phyloP scores from a whole-genome alignment of 345 rosid genomes.

The Raphanus sativus region DNA sequence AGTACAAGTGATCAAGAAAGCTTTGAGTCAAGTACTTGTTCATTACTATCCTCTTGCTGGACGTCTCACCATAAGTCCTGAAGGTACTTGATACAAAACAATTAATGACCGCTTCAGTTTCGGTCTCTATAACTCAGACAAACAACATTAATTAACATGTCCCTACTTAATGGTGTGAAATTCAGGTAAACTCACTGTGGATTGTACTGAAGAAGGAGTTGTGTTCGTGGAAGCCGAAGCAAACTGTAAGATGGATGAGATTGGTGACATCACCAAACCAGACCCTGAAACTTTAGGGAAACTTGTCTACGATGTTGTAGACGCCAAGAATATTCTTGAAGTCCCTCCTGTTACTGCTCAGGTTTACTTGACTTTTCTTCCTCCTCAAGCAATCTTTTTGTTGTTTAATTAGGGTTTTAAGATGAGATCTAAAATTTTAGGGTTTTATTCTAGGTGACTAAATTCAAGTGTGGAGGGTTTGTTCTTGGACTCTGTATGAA shows the following conservation, averaged over 20 bases:
- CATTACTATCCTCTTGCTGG: slow-evolving; percentile 88
- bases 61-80: slow-evolving; percentile 66
- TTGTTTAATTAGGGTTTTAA: neutral
- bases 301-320: slow-evolving; percentile 78
- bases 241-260: slow-evolving; percentile 58
- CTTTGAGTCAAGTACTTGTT: slow-evolving; percentile 74
- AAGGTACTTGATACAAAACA: slow-evolving; percentile 41
- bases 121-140: neutral
- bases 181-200: slow-evolving; percentile 61
- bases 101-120: neutral
- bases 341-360: slow-evolving; percentile 89
- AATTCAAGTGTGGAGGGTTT: slow-evolving; percentile 76
- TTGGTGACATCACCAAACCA: slow-evolving; percentile 83
- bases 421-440: neutral
- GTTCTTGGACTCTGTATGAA: slow-evolving; percentile 74
- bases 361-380: slow-evolving; percentile 43
- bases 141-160: neutral
- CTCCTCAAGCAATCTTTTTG: slow-evolving; percentile 5
- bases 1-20: slow-evolving; percentile 62
- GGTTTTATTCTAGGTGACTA: slow-evolving; percentile 55
- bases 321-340: slow-evolving; percentile 78
- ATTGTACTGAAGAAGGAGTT: slow-evolving; percentile 82
- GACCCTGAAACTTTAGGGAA: slow-evolving; percentile 73
- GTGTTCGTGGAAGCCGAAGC: slow-evolving; percentile 87
- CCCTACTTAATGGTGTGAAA: slow-evolving; percentile 8